These are phyloP conservation scores for Penicillium aurantiogriseum DNA, from an alignment of 2,329 filamentous ascomycete genomes.

Conservation along the genomic window DNA sequence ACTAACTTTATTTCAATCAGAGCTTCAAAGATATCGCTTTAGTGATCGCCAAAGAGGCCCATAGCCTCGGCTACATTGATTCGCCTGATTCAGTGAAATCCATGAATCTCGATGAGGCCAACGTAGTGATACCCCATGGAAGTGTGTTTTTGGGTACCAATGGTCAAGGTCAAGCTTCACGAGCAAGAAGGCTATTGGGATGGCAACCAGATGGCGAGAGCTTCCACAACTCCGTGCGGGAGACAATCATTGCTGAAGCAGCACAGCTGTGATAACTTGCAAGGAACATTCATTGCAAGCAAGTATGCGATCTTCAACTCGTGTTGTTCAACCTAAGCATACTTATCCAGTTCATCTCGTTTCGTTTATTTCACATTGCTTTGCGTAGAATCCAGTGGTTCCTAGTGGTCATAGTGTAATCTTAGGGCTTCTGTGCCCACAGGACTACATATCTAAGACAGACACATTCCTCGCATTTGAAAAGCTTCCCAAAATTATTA, in stretches of 20 bases:
- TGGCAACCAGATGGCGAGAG: no score
- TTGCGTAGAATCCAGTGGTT: background rate
- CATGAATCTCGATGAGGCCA: no score
- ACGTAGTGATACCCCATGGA: no score
- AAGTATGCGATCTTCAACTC: background rate
- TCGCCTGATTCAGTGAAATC: no score
- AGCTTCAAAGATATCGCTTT: no score
- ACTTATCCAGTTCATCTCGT: background rate
- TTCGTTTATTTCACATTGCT: background rate
- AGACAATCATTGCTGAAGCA: conserved; percentile 2
- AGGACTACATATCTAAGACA: background rate
- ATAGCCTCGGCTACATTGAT: no score
- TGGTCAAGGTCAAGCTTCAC: no score
- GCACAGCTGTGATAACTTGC: background rate
- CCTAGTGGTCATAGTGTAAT: background rate
- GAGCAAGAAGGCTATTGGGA: no score
- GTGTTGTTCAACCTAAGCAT: background rate
- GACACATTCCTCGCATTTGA: background rate
- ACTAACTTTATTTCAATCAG: no score
- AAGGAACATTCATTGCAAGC: background rate
- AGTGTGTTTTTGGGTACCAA: no score
- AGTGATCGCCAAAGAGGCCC: no score
- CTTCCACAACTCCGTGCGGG: no score
- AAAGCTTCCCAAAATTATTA: background rate
- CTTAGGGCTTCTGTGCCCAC: background rate